Base-by-base conservation (phyloP, 2,329 filamentous ascomycete species). In the Talaromyces sp. region DNA sequence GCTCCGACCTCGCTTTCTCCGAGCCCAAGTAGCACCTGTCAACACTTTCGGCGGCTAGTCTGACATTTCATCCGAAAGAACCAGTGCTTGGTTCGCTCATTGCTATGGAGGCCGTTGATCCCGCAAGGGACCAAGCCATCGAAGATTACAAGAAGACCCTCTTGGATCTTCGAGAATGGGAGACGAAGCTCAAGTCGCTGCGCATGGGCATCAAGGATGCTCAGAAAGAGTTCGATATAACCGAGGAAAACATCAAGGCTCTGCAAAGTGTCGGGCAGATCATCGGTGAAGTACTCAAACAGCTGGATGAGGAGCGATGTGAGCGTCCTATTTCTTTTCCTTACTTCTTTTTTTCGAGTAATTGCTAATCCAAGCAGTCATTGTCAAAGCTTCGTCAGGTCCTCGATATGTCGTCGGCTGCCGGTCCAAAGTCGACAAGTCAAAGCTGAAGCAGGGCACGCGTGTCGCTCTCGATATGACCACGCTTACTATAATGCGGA, bases 231-330 rank as follows among this genome's bases (percentile, higher is more conserved):
- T 99, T 92, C 72, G 93, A 99, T 75, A 87, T 93, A 67, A 97
- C 94, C 58, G 94, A 99, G 75, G 95, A 99, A 67, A 97, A 97
- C 80, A 97, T 99, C 83, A 99, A 99, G 83, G 94, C 94, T 67
- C 81, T 99, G 72, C 94, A 99, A 81, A 97, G 94, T 76, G 94
- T 99, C 59, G 94, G 94, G 56, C 94, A 99, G 81, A 99, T 99
- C 77, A 97, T 99, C 76, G 94, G 94, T 70, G 94, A 99, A 79
- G 95, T 99, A 63, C 81, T 99, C 72, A 99, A 99, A 82, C 95
- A 99, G 81, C 84, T 99, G 65, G 94, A 99, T 73, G 94, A 99
- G 71, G 95, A 99, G 83, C 84, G 94, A 88, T 99, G 93, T 97
- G 81, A 76, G 90, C 57, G 52, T 59, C 43, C 56, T 51, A 10